phyloP scores from a whole-genome alignment of 2,329 filamentous ascomycete species.

The Cladosporium velox region DNA sequence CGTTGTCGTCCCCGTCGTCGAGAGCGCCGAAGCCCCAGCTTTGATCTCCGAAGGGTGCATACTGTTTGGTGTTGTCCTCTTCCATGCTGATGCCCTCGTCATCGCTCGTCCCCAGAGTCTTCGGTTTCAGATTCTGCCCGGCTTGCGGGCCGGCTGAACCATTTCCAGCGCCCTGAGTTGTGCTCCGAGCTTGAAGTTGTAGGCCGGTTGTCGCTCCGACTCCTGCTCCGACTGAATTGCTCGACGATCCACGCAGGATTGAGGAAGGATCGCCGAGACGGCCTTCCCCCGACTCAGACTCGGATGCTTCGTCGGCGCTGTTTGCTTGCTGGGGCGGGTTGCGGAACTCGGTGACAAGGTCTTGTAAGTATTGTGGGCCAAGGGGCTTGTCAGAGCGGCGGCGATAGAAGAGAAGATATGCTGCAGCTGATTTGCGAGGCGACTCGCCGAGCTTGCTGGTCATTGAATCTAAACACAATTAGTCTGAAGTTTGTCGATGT shows the following conservation, averaged over 20 bases:
- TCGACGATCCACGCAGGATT: constrained; percentile 89
- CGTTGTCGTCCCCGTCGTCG: not conserved
- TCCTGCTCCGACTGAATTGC: constrained; percentile 78
- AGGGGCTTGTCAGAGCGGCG: constrained; percentile 75
- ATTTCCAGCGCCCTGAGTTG: constrained; percentile 17
- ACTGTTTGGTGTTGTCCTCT: constrained; percentile 12
- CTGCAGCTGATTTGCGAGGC: constrained; percentile 59
- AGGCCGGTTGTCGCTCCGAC: constrained; percentile 32
- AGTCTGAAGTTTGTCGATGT: constrained; percentile 38
- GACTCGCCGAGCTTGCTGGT: constrained; percentile 28
- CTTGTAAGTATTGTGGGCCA: constrained; percentile 73
- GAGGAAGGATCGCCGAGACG: constrained; percentile 74
- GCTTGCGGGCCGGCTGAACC: constrained; percentile 15
- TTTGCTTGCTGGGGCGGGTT: constrained; percentile 47
- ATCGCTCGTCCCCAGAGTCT: constrained; percentile 21
- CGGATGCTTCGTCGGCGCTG: constrained; percentile 45
- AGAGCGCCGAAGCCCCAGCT: constrained; percentile 17
- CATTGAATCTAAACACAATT: constrained; percentile 63
- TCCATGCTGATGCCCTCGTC: constrained; percentile 20
- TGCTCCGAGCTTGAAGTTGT: constrained; percentile 19
- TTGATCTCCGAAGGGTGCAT: constrained; percentile 8
- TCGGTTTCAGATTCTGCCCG: constrained; percentile 20
- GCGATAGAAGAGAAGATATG: constrained; percentile 95
- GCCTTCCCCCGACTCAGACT: constrained; percentile 72
- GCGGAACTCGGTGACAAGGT: constrained; percentile 67